A percentile compares a stretch with the other conserved stretches of the same genome.
phyloP scores from a whole-genome alignment of 495 filamentous ascomycete species.

The Aspergillus heteromorphus region DNA sequence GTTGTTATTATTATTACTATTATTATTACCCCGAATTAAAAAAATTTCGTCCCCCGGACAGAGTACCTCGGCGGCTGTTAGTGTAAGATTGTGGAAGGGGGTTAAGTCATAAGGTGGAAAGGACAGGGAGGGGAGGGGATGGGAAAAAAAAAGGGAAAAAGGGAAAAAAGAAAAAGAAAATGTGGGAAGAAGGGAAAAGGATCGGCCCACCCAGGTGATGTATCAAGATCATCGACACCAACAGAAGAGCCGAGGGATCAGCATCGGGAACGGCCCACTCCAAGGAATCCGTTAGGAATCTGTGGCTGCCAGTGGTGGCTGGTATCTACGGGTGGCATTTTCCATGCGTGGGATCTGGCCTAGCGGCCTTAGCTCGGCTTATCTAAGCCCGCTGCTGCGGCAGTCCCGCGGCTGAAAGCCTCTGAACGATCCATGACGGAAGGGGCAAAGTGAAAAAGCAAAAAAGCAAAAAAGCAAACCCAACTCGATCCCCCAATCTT shows the following conservation, averaged over 20 bases:
- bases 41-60: background rate
- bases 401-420: slow-evolving; percentile 4
- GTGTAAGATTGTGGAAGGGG: background rate
- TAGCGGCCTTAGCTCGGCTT: slow-evolving; percentile 10
- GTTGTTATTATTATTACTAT: slow-evolving; percentile 1
- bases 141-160: slow-evolving; percentile 7
- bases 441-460: slow-evolving; percentile 27
- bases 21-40: too few relatives aligned
- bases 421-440: slow-evolving; percentile 27
- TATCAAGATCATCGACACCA: slow-evolving; percentile 25
- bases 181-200: slow-evolving; percentile 4
- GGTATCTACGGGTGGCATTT: slow-evolving; percentile 3
- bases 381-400: slow-evolving; percentile 2
- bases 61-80: background rate
- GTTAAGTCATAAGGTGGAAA: slow-evolving; percentile 2
- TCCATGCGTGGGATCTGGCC: slow-evolving; percentile 7
- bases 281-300: slow-evolving; percentile 17
- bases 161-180: slow-evolving; percentile 1
- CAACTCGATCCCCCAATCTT: background rate
- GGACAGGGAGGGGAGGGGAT: background rate
- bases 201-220: slow-evolving; percentile 23
- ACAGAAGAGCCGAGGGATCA: slow-evolving; percentile 23
- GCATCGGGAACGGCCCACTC: slow-evolving; percentile 22
- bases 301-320: slow-evolving; percentile 15
- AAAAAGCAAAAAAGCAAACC: slow-evolving; percentile 5